A percentile compares a stretch with the other conserved stretches of the same genome.
Conservation (phyloP, 352 stramenopile species). For the Phytophthora sp. region DNA sequence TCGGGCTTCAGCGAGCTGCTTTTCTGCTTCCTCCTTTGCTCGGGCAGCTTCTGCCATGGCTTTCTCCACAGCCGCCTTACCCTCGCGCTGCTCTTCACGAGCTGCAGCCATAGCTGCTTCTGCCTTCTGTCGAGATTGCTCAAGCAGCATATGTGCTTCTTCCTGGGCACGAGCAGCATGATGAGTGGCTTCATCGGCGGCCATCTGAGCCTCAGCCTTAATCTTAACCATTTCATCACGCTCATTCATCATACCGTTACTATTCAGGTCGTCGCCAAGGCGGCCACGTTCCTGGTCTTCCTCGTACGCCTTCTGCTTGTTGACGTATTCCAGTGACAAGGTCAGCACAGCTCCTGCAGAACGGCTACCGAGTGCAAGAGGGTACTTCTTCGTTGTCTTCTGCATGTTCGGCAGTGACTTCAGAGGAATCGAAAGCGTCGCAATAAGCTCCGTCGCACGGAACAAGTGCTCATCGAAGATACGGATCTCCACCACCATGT, state of each 20-base stretch:
- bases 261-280: conserved; percentile 63
- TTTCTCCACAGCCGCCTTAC: conserved; percentile 83
- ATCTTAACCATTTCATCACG: conserved; percentile 87
- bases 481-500: conserved; percentile 86
- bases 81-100: conserved; percentile 79
- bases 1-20: conserved; percentile 76
- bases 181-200: conserved; percentile 78
- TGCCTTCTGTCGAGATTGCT: conserved; percentile 81
- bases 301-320: conserved; percentile 82
- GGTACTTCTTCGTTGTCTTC: conserved; percentile 86
- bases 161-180: conserved; percentile 74
- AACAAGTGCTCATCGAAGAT: conserved; percentile 88
- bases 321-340: conserved; percentile 83
- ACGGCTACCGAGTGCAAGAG: conserved; percentile 77
- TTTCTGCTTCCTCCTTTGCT: conserved; percentile 83
- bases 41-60: conserved; percentile 82
- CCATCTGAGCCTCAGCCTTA: conserved; percentile 81
- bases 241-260: conserved; percentile 72
- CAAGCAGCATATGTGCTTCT: conserved; percentile 74
- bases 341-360: conserved; percentile 80
- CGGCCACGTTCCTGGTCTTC: conserved; percentile 71
- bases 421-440: conserved; percentile 78
- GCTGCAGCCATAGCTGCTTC: conserved; percentile 85
- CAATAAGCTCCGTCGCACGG: conserved; percentile 71
- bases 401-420: conserved; percentile 87